These are phyloP conservation scores for Dictyophora rubrovolvata DNA, from an alignment of 768 basidiomycete genomes.

Conservation along the genomic window DNA sequence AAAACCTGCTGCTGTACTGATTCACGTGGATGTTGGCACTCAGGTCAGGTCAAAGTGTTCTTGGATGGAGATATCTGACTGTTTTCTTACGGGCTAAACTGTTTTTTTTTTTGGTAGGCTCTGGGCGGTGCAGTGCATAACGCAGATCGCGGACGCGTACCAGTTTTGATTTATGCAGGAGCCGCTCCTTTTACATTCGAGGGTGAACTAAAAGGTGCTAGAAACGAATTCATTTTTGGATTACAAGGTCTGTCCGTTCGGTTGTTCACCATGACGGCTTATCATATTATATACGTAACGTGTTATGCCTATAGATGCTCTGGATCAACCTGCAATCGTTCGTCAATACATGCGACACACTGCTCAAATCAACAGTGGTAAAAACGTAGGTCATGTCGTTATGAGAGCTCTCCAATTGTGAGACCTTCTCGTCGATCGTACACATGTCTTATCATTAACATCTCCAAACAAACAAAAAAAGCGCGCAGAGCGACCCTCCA, in stretches of 20 bases:
- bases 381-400: constrained; percentile 40
- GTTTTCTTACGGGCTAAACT: background rate
- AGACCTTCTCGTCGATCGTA: constrained; percentile 11
- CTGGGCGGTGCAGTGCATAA: constrained; percentile 67
- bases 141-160: constrained; percentile 48
- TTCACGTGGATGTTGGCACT: constrained; percentile 66
- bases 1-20: constrained; percentile 59
- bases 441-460: background rate
- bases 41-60: constrained; percentile 45
- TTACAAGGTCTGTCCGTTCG: constrained; percentile 39
- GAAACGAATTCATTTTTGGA: constrained; percentile 73
- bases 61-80: no score
- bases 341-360: constrained; percentile 68
- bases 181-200: constrained; percentile 49
- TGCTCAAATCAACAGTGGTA: constrained; percentile 46
- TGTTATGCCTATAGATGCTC: constrained; percentile 47
- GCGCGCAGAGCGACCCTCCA: constrained; percentile 59
- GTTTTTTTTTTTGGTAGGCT: constrained; percentile 28
- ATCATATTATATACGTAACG: no score
- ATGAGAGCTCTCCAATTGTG: constrained; percentile 58
- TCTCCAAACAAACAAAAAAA: no score
- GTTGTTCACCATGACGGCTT: background rate
- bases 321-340: constrained; percentile 62
- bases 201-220: constrained; percentile 47
- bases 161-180: constrained; percentile 65